phyloP scores from a whole-genome alignment of 225 moss, liverwort and hornwort species.

The Pleurozium schreberi region DNA sequence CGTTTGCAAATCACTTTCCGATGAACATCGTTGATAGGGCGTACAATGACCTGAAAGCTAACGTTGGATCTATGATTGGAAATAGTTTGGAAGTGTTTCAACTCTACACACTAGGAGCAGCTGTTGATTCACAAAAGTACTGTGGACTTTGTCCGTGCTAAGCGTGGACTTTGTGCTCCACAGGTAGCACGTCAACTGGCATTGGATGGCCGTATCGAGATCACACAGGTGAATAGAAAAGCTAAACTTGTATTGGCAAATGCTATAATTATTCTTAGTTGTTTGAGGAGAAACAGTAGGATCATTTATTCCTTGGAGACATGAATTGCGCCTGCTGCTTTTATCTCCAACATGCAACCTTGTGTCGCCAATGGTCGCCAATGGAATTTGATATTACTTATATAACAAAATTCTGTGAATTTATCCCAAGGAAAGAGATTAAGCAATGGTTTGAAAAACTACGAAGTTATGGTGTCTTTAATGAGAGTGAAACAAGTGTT shows the following conservation, averaged over 20 bases:
- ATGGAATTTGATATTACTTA: not conserved
- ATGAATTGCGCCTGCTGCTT: not conserved
- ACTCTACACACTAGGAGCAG: not conserved
- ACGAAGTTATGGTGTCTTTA: not conserved
- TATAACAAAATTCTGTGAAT: not conserved
- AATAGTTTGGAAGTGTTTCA: not conserved
- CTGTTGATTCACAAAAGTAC: not conserved
- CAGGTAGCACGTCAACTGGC: conserved; percentile 53
- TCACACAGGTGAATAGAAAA: conserved; percentile 40
- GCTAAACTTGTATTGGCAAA: not conserved
- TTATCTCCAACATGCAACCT: not conserved
- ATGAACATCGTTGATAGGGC: not conserved
- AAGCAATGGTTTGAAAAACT: not conserved
- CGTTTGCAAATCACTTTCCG: not conserved
- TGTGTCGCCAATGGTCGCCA: not conserved
- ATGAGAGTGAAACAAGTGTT: not conserved
- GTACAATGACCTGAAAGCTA: not conserved
- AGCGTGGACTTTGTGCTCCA: conserved; percentile 1
- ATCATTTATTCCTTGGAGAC: not conserved
- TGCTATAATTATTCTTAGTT: not conserved
- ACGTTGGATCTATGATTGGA: not conserved
- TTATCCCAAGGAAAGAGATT: not conserved
- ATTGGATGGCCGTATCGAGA: conserved; percentile 34
- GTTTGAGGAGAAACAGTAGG: not conserved
- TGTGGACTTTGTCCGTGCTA: not conserved